phyloP scores from a whole-genome alignment of 2,329 filamentous ascomycete genomes.

The Hypomyces perniciosus region DNA sequence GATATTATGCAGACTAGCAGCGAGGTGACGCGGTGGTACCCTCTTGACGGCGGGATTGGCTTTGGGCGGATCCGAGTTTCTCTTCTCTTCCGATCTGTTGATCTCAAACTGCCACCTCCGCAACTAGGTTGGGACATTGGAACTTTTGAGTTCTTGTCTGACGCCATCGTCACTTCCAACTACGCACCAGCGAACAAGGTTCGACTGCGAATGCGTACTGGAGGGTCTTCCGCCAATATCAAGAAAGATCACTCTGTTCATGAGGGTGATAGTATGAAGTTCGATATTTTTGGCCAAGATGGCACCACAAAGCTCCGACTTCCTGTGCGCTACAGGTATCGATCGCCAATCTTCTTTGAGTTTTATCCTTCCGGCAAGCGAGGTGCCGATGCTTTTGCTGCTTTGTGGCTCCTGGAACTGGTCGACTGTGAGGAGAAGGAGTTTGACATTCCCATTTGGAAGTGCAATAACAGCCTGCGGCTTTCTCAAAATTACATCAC shows the following conservation, averaged over 20 bases:
- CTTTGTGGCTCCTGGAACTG: slow-evolving; percentile 81
- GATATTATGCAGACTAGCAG: slow-evolving; percentile 85
- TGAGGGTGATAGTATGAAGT: slow-evolving; percentile 47
- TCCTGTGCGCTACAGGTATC: slow-evolving; percentile 84
- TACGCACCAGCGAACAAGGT: slow-evolving; percentile 61
- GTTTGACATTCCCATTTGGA: slow-evolving; percentile 88
- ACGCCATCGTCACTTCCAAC: slow-evolving; percentile 58
- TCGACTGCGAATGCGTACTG: slow-evolving; percentile 75
- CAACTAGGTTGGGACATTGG: slow-evolving; percentile 94
- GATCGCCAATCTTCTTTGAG: slow-evolving; percentile 84
- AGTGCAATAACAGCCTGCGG: slow-evolving; percentile 65
- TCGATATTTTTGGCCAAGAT: slow-evolving; percentile 42
- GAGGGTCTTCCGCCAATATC: slow-evolving; percentile 71
- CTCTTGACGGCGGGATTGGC: slow-evolving; percentile 88
- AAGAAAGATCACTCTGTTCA: slow-evolving; percentile 55
- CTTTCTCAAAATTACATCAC: slow-evolving; percentile 92
- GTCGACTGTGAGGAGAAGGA: slow-evolving; percentile 70
- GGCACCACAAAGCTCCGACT: slow-evolving; percentile 54
- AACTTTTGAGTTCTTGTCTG: slow-evolving; percentile 79
- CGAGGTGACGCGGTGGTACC: slow-evolving; percentile 87
- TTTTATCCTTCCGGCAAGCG: slow-evolving; percentile 67
- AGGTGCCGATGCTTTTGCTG: slow-evolving; percentile 66
- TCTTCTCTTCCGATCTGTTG: slow-evolving; percentile 81
- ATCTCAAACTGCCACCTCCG: slow-evolving; percentile 74
- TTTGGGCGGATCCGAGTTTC: slow-evolving; percentile 88